These are phyloP conservation scores for Centrapalus pauciflorus DNA, from an alignment of 129 eudicot genomes.

Conservation along the genomic window DNA sequence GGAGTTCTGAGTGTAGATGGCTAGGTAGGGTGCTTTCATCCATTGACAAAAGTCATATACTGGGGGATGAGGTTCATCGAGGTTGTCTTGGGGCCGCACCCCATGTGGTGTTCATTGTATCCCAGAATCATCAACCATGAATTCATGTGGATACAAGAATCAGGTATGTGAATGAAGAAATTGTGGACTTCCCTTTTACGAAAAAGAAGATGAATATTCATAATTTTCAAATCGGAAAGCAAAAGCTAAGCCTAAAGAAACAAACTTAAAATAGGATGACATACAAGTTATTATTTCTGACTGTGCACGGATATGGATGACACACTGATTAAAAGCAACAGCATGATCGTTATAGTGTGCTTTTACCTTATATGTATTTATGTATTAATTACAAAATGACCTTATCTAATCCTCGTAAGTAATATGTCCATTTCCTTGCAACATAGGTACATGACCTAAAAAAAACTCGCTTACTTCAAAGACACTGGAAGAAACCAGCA, in stretches of 20 bases:
- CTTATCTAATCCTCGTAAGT: too few relatives aligned
- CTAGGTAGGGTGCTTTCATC: too few relatives aligned
- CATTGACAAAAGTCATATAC: too few relatives aligned
- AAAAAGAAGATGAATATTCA: not conserved
- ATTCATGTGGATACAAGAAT: not conserved
- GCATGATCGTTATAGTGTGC: not conserved
- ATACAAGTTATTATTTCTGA: not conserved
- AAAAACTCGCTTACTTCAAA: not conserved
- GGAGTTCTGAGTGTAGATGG: not conserved
- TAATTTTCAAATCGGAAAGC: not conserved
- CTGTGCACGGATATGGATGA: not conserved
- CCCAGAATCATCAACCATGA: not conserved
- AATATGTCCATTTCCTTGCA: not conserved
- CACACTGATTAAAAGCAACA: not conserved
- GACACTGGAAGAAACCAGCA: not conserved
- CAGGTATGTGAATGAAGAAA: not conserved
- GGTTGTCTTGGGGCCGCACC: not conserved
- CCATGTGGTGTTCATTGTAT: not conserved
- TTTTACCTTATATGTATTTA: not conserved
- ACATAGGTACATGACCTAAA: not conserved
- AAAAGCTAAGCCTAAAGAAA: not conserved
- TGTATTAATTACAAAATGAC: slow-evolving; percentile 4
- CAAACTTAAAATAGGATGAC: not conserved
- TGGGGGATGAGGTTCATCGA: too few relatives aligned
- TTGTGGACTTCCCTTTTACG: not conserved